Evolutionary conservation across 176 grass and related monocot species (phyloP).

Genomic region (Juncus effusus): DNA sequence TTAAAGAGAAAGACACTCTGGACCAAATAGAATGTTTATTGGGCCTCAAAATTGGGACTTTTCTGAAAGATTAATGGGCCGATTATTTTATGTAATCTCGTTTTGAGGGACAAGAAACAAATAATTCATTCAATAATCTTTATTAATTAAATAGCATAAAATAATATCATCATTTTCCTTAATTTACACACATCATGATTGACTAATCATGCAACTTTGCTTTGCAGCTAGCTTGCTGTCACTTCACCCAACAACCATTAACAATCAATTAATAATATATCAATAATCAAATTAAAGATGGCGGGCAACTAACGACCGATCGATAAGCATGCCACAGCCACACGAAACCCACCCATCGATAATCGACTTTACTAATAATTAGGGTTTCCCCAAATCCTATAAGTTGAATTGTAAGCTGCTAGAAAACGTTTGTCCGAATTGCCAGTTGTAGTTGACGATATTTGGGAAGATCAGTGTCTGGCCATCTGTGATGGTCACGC

Average conservation of each 20-base stretch:
- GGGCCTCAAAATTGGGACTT: too few relatives aligned
- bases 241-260: conserved; percentile 14
- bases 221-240: conserved; percentile 9
- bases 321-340: conserved; percentile 25
- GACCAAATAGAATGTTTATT: too few relatives aligned
- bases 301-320: conserved; percentile 16
- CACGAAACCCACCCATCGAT: conserved; percentile 3
- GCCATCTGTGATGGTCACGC: neutral
- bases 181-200: conserved; percentile 13
- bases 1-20: too few relatives aligned
- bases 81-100: too few relatives aligned
- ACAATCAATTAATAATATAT: conserved; percentile 8
- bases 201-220: conserved; percentile 4
- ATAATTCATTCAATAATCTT: neutral
- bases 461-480: conserved; percentile 8
- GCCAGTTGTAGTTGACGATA: conserved; percentile 21
- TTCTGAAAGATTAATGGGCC: too few relatives aligned
- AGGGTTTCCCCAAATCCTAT: conserved; percentile 1
- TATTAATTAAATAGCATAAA: conserved; percentile 14
- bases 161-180: conserved; percentile 1
- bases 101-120: too few relatives aligned
- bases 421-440: conserved; percentile 19
- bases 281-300: conserved; percentile 2
- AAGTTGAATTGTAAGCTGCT: conserved; percentile 19
- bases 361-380: neutral